These are phyloP conservation scores for Phytophthora kernoviae DNA, from an alignment of 352 stramenopile genomes.

Conservation along the genomic window DNA sequence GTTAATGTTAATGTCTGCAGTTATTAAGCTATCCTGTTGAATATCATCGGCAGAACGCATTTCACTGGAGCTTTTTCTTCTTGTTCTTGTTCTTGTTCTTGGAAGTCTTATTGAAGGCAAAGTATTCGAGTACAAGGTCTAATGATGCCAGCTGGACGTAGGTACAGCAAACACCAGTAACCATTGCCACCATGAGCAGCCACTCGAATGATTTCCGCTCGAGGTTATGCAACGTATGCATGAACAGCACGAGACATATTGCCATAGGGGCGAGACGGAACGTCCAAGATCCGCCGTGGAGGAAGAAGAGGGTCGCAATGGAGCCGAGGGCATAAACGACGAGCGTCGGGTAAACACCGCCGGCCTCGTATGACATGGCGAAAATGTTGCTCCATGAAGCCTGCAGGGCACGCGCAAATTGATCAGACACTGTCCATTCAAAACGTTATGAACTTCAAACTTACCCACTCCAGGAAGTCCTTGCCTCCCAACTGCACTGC, in stretches of 20 bases:
- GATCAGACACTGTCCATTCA: neutral
- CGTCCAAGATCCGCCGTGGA: conserved; percentile 20
- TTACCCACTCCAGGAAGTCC: conserved; percentile 32
- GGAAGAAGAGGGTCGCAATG: conserved; percentile 43
- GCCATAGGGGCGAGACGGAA: conserved; percentile 22
- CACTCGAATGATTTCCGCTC: conserved; percentile 36
- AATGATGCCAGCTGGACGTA: conserved; percentile 62
- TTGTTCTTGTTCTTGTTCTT: conserved; percentile 22
- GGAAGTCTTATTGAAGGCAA: conserved; percentile 29
- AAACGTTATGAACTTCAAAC: neutral
- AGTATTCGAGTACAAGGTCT: conserved; percentile 53
- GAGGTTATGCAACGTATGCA: conserved; percentile 23
- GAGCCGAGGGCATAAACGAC: conserved; percentile 59
- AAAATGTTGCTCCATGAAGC: conserved; percentile 49
- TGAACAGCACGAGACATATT: conserved; percentile 31
- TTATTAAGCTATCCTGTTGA: conserved; percentile 1
- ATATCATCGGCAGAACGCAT: neutral
- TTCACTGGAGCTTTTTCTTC: conserved; percentile 42
- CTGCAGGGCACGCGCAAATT: conserved; percentile 21
- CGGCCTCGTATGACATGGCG: conserved; percentile 54
- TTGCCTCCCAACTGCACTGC: conserved; percentile 26
- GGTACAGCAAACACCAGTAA: conserved; percentile 56
- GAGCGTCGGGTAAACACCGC: conserved; percentile 62
- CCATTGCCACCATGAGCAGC: conserved; percentile 38
- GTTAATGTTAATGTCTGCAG: conserved; percentile 17